Base-by-base conservation (phyloP, 257 asterid species). In the Apocynum venetum region DNA sequence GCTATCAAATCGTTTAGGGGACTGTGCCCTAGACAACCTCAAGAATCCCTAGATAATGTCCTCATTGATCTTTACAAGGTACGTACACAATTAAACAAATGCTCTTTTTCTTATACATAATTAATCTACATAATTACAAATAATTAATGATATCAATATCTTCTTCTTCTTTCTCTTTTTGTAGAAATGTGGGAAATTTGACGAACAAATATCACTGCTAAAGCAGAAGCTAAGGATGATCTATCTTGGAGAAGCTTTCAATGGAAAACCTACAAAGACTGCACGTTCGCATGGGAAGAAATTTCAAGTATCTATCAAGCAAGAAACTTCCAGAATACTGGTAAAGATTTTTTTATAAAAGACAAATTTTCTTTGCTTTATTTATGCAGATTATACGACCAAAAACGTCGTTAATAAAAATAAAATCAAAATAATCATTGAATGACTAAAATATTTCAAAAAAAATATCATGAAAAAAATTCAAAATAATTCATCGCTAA, bases 221-320 rank as follows among this genome's bases (percentile, higher is more conserved):
- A 93, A 93, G 81, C 90, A 85, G 83, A 93, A 93, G 89, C 92
- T 93, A 7, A 86, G 90, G 76, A 46, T 81, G 83, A 91, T 93
- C 74, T 90, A 93, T 48, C 83, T 83, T 77, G 98, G 98, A 43
- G 88, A 89, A 76, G 94, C 91, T n/a, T 93, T 93, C 88, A 91
- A 93, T 74, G 97, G 98, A 38, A 91, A 83, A 76, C 90, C 91
- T 6, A 91, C 97, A 10, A 93, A 91, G 82, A 91, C 97, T n/a
- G 98, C 98, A 0, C 90, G 96, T 1, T 91, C 98, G 40, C 98
- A 88, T 70, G 98, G 98, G 51, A 93, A 93, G 89, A 93, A 93
- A 82, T 90, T 93, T 81, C 98, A 90, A 71, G 98, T 93, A 77
- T 93, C 98, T 6, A 66, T 91, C 83, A 80, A 79, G 66, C 97